Conservation (phyloP, 495 filamentous ascomycete genomes). For the Daldinia bambusicola region DNA sequence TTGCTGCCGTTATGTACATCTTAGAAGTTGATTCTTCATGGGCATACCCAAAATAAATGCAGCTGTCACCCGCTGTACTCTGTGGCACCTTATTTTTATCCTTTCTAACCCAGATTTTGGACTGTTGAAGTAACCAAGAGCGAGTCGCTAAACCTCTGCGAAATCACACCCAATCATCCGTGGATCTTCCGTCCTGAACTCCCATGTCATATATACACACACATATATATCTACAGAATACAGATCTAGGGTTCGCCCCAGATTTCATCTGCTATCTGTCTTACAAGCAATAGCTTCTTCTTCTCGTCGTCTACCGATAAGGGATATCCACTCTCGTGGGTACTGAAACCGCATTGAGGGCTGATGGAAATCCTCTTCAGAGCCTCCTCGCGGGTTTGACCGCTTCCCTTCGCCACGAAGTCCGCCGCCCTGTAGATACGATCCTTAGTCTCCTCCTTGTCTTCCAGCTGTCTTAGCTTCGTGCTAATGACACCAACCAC, state of each 20-base stretch:
- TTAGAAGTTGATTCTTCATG: slow-evolving; percentile 44
- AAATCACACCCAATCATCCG: neutral
- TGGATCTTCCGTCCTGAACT: slow-evolving; percentile 9
- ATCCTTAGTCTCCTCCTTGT: slow-evolving; percentile 77
- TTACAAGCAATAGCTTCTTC: slow-evolving; percentile 72
- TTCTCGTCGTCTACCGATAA: slow-evolving; percentile 74
- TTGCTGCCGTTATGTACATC: neutral
- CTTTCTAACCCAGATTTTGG: slow-evolving; percentile 29
- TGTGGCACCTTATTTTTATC: slow-evolving; percentile 3
- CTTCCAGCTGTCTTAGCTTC: slow-evolving; percentile 78
- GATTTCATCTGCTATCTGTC: slow-evolving; percentile 75
- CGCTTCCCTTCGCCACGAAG: slow-evolving; percentile 75
- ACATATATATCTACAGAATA: neutral
- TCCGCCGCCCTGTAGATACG: slow-evolving; percentile 74
- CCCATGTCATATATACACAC: slow-evolving; percentile 1
- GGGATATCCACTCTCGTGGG: slow-evolving; percentile 73
- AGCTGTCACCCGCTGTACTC: neutral
- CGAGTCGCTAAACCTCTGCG: slow-evolving; percentile 22
- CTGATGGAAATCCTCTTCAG: slow-evolving; percentile 75
- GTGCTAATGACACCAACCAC: slow-evolving; percentile 79
- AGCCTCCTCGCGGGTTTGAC: slow-evolving; percentile 70
- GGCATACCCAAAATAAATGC: slow-evolving; percentile 19
- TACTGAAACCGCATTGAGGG: slow-evolving; percentile 85
- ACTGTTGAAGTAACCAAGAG: slow-evolving; percentile 44
- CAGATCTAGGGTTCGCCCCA: slow-evolving; percentile 68